Base-by-base conservation (phyloP, 768 basidiomycete species). In the Rhizopogon vulgaris region DNA sequence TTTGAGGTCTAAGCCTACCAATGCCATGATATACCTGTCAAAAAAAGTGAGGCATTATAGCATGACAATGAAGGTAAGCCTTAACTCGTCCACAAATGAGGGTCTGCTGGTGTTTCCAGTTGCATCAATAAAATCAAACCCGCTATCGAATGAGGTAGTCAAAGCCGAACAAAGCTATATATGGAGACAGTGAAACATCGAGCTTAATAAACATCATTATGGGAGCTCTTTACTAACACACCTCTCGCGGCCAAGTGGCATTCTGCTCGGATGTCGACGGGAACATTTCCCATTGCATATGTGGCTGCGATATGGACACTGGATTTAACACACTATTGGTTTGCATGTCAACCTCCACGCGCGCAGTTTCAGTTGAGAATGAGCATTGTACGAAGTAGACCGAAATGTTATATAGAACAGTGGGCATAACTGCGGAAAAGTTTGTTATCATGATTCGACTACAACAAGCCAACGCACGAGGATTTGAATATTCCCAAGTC, bases 1-100 rank as follows among this genome's bases (percentile, higher is more conserved):
- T 1, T 6, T 18, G 27, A 50, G 38, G 28, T 45, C 30, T 15
- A n/a, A 42, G 12, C 27, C 41, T 14, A 45, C 3, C 14, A 30
- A 40, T 42, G 49, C 8, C 40, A 50, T 50, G 10, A 50, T 46
- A 15, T 45, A 50, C 17, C 49, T 46, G 28, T 45, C 7, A 14
- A 32, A 30, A 4, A 2, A 14, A 4, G 18, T 45, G 4, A 45
- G 18, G 4, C 1, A 9, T 18, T 43, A 6, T 7, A 43, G 17
- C 28, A 18, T 12, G 3, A 6, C 6, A 30, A 6, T 2, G 12
- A 45, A 14, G 30, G 12, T 4, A 32, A 32, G 4, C 18, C 14
- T 15, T 32, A 45, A 32, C 43, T 45, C 30, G 14, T 45, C 43
- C 12, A 1, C 6, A 3, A 32, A 14, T 6, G 18, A 45, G 12